These are phyloP conservation scores for Ilex aquifolium DNA, from an alignment of 257 asterid genomes.

Conservation along the genomic window DNA sequence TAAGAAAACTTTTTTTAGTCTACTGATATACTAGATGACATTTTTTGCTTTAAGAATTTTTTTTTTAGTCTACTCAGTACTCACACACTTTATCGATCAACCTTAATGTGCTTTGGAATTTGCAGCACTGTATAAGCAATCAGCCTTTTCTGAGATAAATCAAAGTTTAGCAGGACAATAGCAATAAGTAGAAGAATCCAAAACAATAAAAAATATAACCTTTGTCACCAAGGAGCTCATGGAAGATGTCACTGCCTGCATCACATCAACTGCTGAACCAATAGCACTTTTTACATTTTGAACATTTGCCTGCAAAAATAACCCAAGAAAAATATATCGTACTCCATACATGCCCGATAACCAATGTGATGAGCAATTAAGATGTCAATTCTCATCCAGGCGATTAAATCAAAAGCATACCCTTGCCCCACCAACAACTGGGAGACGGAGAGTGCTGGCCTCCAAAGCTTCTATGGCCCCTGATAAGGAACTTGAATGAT, in stretches of 20 bases:
- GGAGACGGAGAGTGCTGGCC: slow-evolving; percentile 63
- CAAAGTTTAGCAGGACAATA: not conserved
- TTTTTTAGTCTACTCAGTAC: not conserved
- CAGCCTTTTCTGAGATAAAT: not conserved
- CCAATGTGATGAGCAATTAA: not conserved
- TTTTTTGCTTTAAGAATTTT: not conserved
- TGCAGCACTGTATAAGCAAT: not conserved
- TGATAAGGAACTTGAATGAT: slow-evolving; percentile 53
- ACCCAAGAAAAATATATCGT: not conserved
- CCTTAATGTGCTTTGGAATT: too few relatives aligned
- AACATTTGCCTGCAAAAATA: slow-evolving; percentile 57
- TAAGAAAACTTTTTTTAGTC: not conserved
- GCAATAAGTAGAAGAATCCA: not conserved
- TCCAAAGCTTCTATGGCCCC: slow-evolving; percentile 57
- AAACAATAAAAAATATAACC: slow-evolving; percentile 31
- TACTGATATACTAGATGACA: not conserved
- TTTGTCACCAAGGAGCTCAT: slow-evolving; percentile 45
- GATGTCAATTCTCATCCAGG: not conserved
- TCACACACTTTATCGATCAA: not conserved
- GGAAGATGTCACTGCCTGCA: slow-evolving; percentile 81
- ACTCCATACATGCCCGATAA: slow-evolving; percentile 7
- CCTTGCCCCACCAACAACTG: slow-evolving; percentile 68
- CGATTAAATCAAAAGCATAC: slow-evolving; percentile 30
- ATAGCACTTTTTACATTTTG: slow-evolving; percentile 56
- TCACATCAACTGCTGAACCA: slow-evolving; percentile 67